Percentiles rank a stretch among this genome's conserved stretches.
These are phyloP conservation scores for Linum tenue DNA, from an alignment of 345 rosid species.

Conservation along the genomic window DNA sequence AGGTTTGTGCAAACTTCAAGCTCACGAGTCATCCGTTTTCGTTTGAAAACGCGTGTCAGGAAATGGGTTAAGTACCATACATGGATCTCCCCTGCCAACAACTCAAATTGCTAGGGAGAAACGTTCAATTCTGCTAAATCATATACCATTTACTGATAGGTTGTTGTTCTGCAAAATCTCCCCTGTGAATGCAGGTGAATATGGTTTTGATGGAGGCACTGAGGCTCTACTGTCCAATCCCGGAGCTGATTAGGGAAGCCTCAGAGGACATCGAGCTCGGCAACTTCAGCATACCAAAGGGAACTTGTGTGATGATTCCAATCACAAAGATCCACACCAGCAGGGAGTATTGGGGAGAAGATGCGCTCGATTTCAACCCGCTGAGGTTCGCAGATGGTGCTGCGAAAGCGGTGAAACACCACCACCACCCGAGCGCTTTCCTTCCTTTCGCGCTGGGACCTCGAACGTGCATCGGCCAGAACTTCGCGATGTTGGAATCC, in stretches of 20 bases:
- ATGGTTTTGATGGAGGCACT: slow-evolving; percentile 18
- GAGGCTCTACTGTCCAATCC: slow-evolving; percentile 14
- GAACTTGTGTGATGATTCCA: slow-evolving; percentile 57
- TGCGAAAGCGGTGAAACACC: slow-evolving; percentile 53
- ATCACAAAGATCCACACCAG: slow-evolving; percentile 70
- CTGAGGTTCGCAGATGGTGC: slow-evolving; percentile 58
- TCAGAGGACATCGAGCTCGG: slow-evolving; percentile 44
- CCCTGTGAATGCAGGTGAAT: slow-evolving; percentile 1
- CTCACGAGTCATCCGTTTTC: too few species aligned
- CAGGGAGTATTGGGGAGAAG: slow-evolving; percentile 64
- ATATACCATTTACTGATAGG: too few species aligned
- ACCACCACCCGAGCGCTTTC: slow-evolving; percentile 40
- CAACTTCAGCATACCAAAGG: slow-evolving; percentile 61
- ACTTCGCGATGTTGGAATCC: slow-evolving; percentile 69
- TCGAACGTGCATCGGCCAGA: slow-evolving; percentile 69
- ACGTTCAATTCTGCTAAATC: slow-evolving; percentile 31
- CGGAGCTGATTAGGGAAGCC: slow-evolving; percentile 10
- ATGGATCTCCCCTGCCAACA: slow-evolving; percentile 56
- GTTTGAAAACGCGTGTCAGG: too few species aligned
- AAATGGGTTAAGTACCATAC: too few species aligned
- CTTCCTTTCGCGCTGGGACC: slow-evolving; percentile 76
- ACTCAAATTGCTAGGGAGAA: too few species aligned
- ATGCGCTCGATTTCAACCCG: slow-evolving; percentile 75
- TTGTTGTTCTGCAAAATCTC: not conserved
- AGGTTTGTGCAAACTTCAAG: too few species aligned